Base-by-base conservation (phyloP, 1,284 basidiomycete genomes). In the Rhodotorula sp. region DNA sequence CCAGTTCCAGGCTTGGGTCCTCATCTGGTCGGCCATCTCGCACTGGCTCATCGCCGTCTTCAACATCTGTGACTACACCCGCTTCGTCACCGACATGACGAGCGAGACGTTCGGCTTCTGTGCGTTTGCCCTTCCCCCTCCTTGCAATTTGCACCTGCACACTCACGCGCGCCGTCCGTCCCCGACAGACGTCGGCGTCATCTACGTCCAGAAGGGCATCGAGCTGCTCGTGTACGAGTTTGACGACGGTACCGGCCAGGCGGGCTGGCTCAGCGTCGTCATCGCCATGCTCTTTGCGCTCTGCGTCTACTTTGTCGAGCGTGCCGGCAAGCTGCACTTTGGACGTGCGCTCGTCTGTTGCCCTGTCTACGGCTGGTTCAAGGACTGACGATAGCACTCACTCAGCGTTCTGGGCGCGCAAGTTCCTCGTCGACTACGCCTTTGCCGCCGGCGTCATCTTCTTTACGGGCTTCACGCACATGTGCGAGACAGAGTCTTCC, bases 1-100 rank as follows among this genome's bases (percentile, higher is more conserved):
- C 12, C 90, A 92, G 67, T 95, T 96, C 78, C 73, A 75, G 62
- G 73, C 70, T 4, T 79, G 79, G 79, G 70, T 71, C 5, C 69
- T 77, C 50, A 78, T 79, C 2, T 97, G 95, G 94, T 91, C 88
- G 19, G 94, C 95, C 0, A 93, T 94, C 56, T 85, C 96, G 68
- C 95, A 97, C 80, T 96, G 91, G 88, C 80, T 93, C 60, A 90
- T 91, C 13, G 92, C 95, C 5, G 82, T 89, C 8, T 85, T 93
- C 60, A 97, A 97, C 77, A 54, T 83, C 3, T 81, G 78, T 63
- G 83, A 84, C 71, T 82, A 80, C 66, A 83, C 83, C 1, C 78
- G 79, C 27, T 93, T 92, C 79, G 91, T 96, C 42, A 95, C 93
- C 0, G 85, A 92, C 19, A 86, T 97, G 84, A 91, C 93, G 3